Conservation (phyloP, 2,329 filamentous ascomycete species). For the Chaetomium sp. region DNA sequence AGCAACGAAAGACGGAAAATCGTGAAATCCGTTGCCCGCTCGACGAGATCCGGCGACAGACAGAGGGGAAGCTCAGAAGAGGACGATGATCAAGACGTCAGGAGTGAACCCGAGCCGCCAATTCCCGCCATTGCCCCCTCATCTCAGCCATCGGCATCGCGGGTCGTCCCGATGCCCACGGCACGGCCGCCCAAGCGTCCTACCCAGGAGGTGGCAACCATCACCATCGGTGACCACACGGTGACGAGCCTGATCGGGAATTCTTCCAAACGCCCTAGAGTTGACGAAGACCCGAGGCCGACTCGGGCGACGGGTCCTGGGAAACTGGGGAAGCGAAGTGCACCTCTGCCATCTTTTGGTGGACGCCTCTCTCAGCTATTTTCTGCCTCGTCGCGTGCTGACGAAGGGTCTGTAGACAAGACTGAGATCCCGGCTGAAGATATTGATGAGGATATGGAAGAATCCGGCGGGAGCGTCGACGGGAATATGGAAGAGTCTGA, state of each 20-base stretch:
- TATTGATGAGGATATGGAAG: conserved; percentile 24
- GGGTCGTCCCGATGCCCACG: conserved; percentile 30
- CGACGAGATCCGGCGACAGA: conserved; percentile 12
- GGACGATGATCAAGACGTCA: conserved; percentile 26
- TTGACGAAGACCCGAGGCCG: conserved; percentile 15
- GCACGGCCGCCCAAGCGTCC: conserved; percentile 55
- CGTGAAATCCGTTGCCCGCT: neutral
- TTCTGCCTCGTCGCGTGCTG: conserved; percentile 42
- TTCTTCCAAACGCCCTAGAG: conserved; percentile 49
- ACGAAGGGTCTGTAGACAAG: conserved; percentile 29
- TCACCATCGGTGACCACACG: conserved; percentile 71
- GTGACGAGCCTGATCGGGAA: conserved; percentile 67
- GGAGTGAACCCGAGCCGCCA: conserved; percentile 18
- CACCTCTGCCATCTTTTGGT: conserved; percentile 47
- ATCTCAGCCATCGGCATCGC: conserved; percentile 38
- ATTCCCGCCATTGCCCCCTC: conserved; percentile 38
- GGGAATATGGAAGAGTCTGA: neutral
- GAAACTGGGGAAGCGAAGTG: conserved; percentile 29
- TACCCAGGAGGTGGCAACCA: conserved; percentile 67
- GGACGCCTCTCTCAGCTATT: conserved; percentile 50
- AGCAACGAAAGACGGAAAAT: neutral
- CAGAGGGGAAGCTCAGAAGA: conserved; percentile 20
- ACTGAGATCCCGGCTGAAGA: conserved; percentile 26
- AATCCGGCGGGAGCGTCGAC: conserved; percentile 22
- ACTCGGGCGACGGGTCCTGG: neutral